phyloP scores from a whole-genome alignment of 352 stramenopile genomes.

The Phytophthora brassicae region DNA sequence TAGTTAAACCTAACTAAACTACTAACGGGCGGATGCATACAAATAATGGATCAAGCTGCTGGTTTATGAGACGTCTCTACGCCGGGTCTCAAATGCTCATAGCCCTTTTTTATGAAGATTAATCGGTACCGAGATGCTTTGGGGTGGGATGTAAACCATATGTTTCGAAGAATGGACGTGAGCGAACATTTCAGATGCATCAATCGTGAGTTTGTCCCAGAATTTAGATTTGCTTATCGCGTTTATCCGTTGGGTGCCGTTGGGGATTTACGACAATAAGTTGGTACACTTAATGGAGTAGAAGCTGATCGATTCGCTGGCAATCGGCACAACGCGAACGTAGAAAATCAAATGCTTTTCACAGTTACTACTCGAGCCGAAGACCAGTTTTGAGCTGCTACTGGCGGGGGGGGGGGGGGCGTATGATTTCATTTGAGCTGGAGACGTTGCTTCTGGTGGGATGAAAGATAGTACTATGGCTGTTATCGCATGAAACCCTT shows the following conservation, averaged over 20 bases:
- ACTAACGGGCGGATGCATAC: too few species aligned
- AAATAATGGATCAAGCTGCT: too few species aligned
- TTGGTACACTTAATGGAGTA: constrained; percentile 45
- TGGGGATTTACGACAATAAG: constrained; percentile 51
- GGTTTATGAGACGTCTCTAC: too few species aligned
- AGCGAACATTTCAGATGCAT: constrained; percentile 4
- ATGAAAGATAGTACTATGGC: constrained; percentile 36
- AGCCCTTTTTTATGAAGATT: too few species aligned
- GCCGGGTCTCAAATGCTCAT: too few species aligned
- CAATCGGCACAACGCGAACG: constrained; percentile 4
- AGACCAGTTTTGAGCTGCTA: background rate
- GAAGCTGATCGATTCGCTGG: constrained; percentile 34
- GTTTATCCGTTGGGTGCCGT: constrained; percentile 52
- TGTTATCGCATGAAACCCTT: constrained; percentile 38
- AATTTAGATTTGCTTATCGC: constrained; percentile 59
- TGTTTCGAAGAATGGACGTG: background rate
- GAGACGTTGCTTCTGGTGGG: constrained; percentile 36
- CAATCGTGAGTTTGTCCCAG: constrained; percentile 48
- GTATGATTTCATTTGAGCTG: constrained; percentile 27
- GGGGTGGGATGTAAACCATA: background rate
- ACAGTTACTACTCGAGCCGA: constrained; percentile 34
- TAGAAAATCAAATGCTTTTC: constrained; percentile 54
- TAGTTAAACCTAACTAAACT: too few species aligned
- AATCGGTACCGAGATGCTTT: background rate
- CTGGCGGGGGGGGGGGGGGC: background rate